Evolutionary conservation across 202 grass and related monocot species (phyloP), one percentile per base, ranked within the genome.

Genomic region (Miscanthus sacchariflorus): DNA sequence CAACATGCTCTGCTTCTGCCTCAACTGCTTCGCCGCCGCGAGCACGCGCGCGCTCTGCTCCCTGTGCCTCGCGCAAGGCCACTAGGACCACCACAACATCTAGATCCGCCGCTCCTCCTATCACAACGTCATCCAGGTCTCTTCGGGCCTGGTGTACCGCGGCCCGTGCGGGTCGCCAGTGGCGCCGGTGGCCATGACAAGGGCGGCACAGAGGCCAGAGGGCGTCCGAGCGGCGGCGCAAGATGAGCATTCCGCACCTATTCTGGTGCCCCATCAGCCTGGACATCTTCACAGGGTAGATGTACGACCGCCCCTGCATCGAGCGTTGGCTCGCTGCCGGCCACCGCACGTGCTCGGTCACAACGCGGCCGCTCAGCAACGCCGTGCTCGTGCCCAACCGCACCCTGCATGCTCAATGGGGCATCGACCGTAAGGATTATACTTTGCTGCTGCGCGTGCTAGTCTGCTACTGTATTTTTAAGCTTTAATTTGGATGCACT

Each of bases 181-280:
- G 39, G 39, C 39, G 39, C 6, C 39, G 39, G 39, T 3, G 39
- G 6, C 39, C 39, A 1, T 40, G 6, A 40, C 39, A 5, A 40
- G 39, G 5, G 6, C 6, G 39, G 39, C 39, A 7, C 39, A 40
- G 39, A 40, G 39, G 39, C 39, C 4, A 7, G 39, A 7, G 39
- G 39, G 39, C 39, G 39, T 40, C 39, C 6, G 39, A 40, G 39
- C 39, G 7, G 8, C 8, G 42, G 42, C 3, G 80, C 3, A 74
- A 86, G 58, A 98, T 96, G 94, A 95, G 94, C 94, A 84, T 98
- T 7, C 96, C 96, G 63, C 91, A 98, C 74, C 61, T 98, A 85
- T 98, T 96, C 88, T 68, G 94, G 82, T 98, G 96, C 70, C 96
- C 96, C 36, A 98, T 98, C 77, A 96, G 96, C 86, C 89, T 98